A percentile compares a stretch with the other conserved stretches of the same genome.
These are phyloP conservation scores for Skeletonema menzelii DNA, from an alignment of 108 stramenopile species.

Conservation along the genomic window DNA sequence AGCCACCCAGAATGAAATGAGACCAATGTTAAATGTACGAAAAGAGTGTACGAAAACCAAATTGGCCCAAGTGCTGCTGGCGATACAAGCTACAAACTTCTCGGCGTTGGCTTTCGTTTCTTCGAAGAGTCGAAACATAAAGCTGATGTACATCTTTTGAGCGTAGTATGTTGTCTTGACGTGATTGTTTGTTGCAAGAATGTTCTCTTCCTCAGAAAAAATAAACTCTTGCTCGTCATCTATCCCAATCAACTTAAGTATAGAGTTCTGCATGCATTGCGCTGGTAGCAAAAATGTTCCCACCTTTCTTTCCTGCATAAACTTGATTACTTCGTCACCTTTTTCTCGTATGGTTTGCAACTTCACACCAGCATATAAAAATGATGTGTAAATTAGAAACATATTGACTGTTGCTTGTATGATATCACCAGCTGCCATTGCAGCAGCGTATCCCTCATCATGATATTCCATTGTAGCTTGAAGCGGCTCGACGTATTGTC, in stretches of 20 bases:
- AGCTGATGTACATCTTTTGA: not conserved
- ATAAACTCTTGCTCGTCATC: not conserved
- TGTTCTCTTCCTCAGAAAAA: not conserved
- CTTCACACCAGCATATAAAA: not conserved
- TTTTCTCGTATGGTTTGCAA: not conserved
- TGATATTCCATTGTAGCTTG: not conserved
- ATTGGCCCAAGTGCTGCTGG: not conserved
- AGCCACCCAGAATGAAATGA: not conserved
- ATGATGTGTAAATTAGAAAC: no score
- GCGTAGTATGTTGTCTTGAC: not conserved
- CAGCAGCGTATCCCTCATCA: not conserved
- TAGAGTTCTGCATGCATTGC: not conserved
- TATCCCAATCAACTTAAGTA: not conserved
- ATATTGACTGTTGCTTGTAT: not conserved
- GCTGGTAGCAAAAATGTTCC: not conserved
- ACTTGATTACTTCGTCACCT: not conserved
- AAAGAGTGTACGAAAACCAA: not conserved
- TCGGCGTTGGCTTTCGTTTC: not conserved
- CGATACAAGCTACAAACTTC: not conserved
- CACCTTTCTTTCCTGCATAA: not conserved
- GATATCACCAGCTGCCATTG: slow-evolving; percentile 21
- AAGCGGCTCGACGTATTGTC: slow-evolving; percentile 3
- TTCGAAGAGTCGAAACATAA: not conserved
- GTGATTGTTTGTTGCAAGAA: not conserved
- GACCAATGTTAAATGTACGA: not conserved